Conservation (phyloP, 2,329 filamentous ascomycete genomes). For the Tetracladium maxilliforme region DNA sequence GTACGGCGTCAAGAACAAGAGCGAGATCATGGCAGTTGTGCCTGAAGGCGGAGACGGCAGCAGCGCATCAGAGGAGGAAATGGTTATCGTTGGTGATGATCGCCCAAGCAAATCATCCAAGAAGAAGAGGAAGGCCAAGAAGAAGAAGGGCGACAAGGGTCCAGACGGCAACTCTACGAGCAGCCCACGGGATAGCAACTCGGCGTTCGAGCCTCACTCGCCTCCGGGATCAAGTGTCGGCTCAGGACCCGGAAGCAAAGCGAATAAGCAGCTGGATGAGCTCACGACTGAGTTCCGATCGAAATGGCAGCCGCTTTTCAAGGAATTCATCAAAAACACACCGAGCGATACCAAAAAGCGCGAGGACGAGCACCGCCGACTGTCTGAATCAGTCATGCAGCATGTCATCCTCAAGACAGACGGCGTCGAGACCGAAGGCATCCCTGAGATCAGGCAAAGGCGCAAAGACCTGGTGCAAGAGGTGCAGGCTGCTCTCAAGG, state of each 20-base stretch:
- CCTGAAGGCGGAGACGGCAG: constrained; percentile 30
- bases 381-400: constrained; percentile 63
- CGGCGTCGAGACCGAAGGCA: constrained; percentile 58
- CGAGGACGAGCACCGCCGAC: constrained; percentile 58
- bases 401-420: constrained; percentile 67
- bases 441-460: constrained; percentile 44
- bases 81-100: constrained; percentile 19
- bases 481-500: constrained; percentile 51
- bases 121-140: constrained; percentile 23
- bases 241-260: too few relatives aligned
- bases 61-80: constrained; percentile 25
- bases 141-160: constrained; percentile 20
- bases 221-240: too few relatives aligned
- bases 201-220: too few relatives aligned
- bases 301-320: constrained; percentile 50
- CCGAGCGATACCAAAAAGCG: constrained; percentile 53
- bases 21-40: constrained; percentile 44
- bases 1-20: constrained; percentile 46
- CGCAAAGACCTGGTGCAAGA: constrained; percentile 62
- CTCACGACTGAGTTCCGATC: constrained; percentile 49
- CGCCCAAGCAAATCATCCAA: constrained; percentile 23
- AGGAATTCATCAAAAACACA: constrained; percentile 44
- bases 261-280: constrained; percentile 54
- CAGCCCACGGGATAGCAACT: constrained; percentile 27
- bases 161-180: constrained; percentile 24